phyloP scores from a whole-genome alignment of 2,329 filamentous ascomycete genomes.

The Zymoseptoria passerinii region DNA sequence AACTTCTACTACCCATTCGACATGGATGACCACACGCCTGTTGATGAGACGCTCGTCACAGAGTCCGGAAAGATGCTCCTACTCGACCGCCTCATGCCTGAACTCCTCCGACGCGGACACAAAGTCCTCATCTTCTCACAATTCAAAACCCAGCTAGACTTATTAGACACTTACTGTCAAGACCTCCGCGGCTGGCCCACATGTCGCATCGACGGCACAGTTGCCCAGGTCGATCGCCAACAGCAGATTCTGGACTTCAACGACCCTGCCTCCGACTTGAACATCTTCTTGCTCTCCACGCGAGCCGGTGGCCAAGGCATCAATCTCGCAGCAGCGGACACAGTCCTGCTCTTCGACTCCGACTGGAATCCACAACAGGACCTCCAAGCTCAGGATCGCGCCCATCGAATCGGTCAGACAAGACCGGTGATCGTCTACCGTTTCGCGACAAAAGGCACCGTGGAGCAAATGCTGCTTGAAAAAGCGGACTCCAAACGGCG shows the following conservation, averaged over 20 bases:
- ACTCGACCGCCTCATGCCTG: conserved; percentile 73
- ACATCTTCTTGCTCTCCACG: conserved; percentile 81
- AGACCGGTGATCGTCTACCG: conserved; percentile 88
- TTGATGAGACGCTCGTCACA: conserved; percentile 73
- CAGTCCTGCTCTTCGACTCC: conserved; percentile 81
- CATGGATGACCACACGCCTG: conserved; percentile 49
- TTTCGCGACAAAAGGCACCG: conserved; percentile 83
- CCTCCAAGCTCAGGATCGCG: conserved; percentile 89
- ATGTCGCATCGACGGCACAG: conserved; percentile 84
- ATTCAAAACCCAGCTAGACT: conserved; percentile 88
- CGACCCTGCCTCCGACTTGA: conserved; percentile 34
- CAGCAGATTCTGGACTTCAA: conserved; percentile 44
- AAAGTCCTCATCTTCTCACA: conserved; percentile 96
- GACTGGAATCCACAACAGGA: conserved; percentile 98
- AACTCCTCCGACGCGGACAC: conserved; percentile 64
- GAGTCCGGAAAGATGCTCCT: conserved; percentile 94
- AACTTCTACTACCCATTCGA: conserved; percentile 92
- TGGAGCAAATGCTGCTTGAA: conserved; percentile 78
- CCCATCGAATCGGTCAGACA: conserved; percentile 89
- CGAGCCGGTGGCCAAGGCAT: conserved; percentile 91
- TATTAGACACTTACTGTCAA: conserved; percentile 76
- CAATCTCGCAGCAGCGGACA: conserved; percentile 85
- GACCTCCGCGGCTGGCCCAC: conserved; percentile 70
- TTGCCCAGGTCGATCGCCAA: conserved; percentile 56
- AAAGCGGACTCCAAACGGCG: conserved; percentile 86